A percentile compares a stretch with the other conserved stretches of the same genome.
Conservation (phyloP, 1,284 basidiomycete genomes). For the Fistulina hepatica region DNA sequence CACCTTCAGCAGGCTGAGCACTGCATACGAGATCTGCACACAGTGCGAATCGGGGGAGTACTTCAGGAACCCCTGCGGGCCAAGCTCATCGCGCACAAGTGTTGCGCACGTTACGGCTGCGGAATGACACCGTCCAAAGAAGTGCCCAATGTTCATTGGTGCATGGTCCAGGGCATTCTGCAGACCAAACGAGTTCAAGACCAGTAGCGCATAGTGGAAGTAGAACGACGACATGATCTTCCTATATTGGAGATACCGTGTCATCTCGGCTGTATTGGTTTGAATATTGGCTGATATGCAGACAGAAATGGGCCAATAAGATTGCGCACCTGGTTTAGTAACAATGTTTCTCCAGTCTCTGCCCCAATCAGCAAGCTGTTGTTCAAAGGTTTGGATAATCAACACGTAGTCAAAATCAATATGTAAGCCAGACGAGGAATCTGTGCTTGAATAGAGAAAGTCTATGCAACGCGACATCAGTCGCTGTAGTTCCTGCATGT, state of each 20-base stretch:
- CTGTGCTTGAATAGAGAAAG: constrained; percentile 79
- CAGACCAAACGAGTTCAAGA: constrained; percentile 90
- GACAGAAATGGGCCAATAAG: neutral
- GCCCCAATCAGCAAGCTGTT: constrained; percentile 63
- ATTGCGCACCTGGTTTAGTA: constrained; percentile 1
- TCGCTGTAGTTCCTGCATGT: constrained; percentile 66
- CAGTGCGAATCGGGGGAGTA: constrained; percentile 90
- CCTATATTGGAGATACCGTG: constrained; percentile 33
- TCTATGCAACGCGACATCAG: constrained; percentile 84
- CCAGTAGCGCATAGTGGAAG: constrained; percentile 75
- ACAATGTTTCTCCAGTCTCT: constrained; percentile 41
- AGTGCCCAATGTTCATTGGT: constrained; percentile 70
- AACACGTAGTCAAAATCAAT: constrained; percentile 81
- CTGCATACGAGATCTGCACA: constrained; percentile 82
- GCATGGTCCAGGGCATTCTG: constrained; percentile 83
- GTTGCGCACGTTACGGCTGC: constrained; percentile 60
- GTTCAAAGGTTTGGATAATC: constrained; percentile 76
- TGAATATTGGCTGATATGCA: constrained; percentile 2
- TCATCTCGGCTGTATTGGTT: constrained; percentile 24
- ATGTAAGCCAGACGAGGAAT: constrained; percentile 74
- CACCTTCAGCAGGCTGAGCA: constrained; percentile 81
- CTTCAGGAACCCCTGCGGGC: constrained; percentile 65
- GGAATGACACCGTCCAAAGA: constrained; percentile 75
- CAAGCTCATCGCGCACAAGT: constrained; percentile 68
- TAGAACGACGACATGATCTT: constrained; percentile 60